A percentile compares a stretch with the other conserved stretches of the same genome.
Conservation (phyloP, 768 basidiomycete genomes). For the Gautieria morchelliformis region DNA sequence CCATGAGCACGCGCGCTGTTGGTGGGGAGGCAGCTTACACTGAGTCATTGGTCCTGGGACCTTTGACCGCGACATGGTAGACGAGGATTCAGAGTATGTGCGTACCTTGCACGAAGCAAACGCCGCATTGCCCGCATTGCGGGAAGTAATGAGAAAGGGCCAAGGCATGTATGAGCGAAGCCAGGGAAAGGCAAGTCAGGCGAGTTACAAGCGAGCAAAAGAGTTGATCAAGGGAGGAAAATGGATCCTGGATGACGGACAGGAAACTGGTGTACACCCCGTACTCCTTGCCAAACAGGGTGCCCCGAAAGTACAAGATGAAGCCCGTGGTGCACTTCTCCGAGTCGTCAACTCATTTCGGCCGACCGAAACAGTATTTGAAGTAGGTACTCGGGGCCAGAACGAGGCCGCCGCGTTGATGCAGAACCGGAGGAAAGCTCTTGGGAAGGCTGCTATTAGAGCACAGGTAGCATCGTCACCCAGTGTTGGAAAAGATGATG, state of each 20-base stretch:
- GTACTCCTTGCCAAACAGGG: slow-evolving; percentile 35
- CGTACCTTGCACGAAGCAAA: slow-evolving; percentile 54
- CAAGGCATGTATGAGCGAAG: slow-evolving; percentile 93
- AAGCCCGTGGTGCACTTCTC: slow-evolving; percentile 56
- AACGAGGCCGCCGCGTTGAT: slow-evolving; percentile 65
- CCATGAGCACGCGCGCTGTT: slow-evolving; percentile 45
- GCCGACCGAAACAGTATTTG: slow-evolving; percentile 86
- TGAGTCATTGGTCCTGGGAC: slow-evolving; percentile 66
- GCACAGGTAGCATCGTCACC: slow-evolving; percentile 15
- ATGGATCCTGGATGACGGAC: slow-evolving; percentile 52
- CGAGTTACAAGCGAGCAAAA: slow-evolving; percentile 84
- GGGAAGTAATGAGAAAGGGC: slow-evolving; percentile 80
- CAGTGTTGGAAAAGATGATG: slow-evolving; percentile 26
- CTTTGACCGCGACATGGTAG: slow-evolving; percentile 69
- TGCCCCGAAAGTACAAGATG: slow-evolving; percentile 31
- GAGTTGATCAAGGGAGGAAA: slow-evolving; percentile 66
- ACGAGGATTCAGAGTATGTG: slow-evolving; percentile 79
- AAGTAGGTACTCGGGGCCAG: slow-evolving; percentile 69
- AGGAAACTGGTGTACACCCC: slow-evolving; percentile 61
- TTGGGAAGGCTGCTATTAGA: slow-evolving; percentile 54
- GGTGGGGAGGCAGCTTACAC: slow-evolving; percentile 56
- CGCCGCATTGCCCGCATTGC: slow-evolving; percentile 52
- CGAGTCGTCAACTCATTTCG: slow-evolving; percentile 71
- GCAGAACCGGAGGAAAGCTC: slow-evolving; percentile 76
- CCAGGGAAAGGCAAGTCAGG: slow-evolving; percentile 79